phyloP scores from a whole-genome alignment of 2,329 filamentous ascomycete species.

The Neurospora sp. region DNA sequence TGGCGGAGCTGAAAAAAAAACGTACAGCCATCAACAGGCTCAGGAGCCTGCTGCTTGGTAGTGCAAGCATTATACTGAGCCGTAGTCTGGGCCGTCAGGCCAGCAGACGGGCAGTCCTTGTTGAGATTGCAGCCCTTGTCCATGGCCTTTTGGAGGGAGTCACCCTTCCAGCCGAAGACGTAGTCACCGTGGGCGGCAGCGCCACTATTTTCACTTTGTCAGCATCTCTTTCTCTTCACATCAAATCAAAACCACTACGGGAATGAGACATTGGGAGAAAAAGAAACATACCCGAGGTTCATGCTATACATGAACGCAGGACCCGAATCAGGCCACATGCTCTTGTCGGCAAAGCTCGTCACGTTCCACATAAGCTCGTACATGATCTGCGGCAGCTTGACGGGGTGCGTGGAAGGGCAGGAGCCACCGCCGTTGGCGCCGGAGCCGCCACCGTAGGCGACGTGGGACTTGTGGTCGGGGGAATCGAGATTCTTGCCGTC shows the following conservation, averaged over 20 bases:
- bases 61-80: conserved; percentile 36
- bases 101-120: conserved; percentile 31
- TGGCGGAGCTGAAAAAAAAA: conserved; percentile 3
- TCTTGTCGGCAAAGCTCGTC: conserved; percentile 28
- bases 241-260: too few species aligned
- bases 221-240: conserved; percentile 12
- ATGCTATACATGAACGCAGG: conserved; percentile 32
- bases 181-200: conserved; percentile 41
- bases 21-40: conserved; percentile 40
- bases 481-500: conserved; percentile 36
- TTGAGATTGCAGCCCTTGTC: conserved; percentile 37
- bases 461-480: conserved; percentile 28
- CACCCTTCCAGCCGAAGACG: conserved; percentile 40
- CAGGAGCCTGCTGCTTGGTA: conserved; percentile 34
- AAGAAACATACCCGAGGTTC: conserved; percentile 28
- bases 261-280: background rate
- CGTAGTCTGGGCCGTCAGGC: conserved; percentile 34
- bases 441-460: conserved; percentile 33
- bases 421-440: conserved; percentile 35
- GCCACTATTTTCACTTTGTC: conserved; percentile 18
- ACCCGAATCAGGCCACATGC: conserved; percentile 32
- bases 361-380: conserved; percentile 39
- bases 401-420: conserved; percentile 35
- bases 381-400: conserved; percentile 39
- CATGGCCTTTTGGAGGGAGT: conserved; percentile 38